phyloP scores from a whole-genome alignment of 192 early-diverging fungal genomes.

The Globomyces pollinis-pini region DNA sequence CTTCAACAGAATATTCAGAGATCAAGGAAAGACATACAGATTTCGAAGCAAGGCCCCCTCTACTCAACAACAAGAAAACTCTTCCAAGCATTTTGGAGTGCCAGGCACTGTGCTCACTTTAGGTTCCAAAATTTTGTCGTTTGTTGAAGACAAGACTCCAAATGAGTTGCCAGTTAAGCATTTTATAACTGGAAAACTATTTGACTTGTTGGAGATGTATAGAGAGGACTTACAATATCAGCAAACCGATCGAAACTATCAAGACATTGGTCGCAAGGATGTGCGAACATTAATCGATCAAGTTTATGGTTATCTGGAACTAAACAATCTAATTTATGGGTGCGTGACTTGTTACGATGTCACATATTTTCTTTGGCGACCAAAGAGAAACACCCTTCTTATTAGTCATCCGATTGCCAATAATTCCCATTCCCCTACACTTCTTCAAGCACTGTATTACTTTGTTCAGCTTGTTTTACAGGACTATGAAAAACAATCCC shows the following conservation, averaged over 20 bases:
- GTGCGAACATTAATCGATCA: constrained; percentile 6
- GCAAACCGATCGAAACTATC: neutral
- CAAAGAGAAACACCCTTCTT: neutral
- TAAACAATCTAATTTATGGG: constrained; percentile 7
- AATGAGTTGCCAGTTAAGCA: constrained; percentile 9
- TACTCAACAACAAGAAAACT: neutral
- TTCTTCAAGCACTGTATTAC: neutral
- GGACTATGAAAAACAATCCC: no score
- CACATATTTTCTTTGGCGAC: neutral
- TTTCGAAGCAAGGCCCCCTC: neutral
- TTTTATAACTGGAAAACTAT: no score
- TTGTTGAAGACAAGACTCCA: constrained; percentile 13
- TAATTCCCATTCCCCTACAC: neutral
- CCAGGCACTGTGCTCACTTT: constrained; percentile 4
- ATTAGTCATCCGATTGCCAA: neutral
- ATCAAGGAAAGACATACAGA: neutral
- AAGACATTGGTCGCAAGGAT: constrained; percentile 3
- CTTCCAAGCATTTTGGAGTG: constrained; percentile 2
- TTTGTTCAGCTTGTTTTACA: neutral
- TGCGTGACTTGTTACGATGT: constrained; percentile 2
- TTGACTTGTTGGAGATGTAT: constrained; percentile 11
- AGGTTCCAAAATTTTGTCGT: constrained; percentile 7
- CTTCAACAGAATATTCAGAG: neutral
- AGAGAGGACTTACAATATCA: constrained; percentile 1
- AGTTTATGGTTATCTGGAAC: constrained; percentile 14